Evolutionary conservation across 148 eudicot genomes (phyloP), one percentile per base, ranked within the genome.

Genomic region (Euryodendron excelsum): DNA sequence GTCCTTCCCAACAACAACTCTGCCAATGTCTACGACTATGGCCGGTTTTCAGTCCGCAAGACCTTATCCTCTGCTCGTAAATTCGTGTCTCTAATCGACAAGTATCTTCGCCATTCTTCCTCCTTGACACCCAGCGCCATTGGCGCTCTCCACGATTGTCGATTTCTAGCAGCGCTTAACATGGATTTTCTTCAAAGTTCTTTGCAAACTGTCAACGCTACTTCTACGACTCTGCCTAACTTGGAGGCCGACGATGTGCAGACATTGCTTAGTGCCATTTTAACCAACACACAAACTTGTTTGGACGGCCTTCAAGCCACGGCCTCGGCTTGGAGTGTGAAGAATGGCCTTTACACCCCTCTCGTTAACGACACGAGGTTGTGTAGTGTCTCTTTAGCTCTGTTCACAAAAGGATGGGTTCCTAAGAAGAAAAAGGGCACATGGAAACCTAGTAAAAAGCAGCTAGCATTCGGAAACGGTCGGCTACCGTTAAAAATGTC

Each of bases 241-340:
- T 55, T 69, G 0, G 60, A 81, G 12, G 86, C 94, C 0, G 98
- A 93, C 2, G 89, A 94, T 13, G 83, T 91, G 4, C 91, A 90
- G 64, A 91, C 98, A 0, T 50, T 87, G 28, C 87, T 94, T 0
- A 92, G 97, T 41, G 97, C 93, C 0, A 83, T 88, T 18, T 58
- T 93, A 37, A 94, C 98, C 3, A 93, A 94, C 82, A 85, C 88
- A 0, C 92, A 93, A 59, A 94, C 98, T 0, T 94, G 98, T 75
- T 39, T 88, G 4, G 97, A 94, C 61, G 97, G 98, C 11, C 82
- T 94, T 5, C 83, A 87, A 33, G 80, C 76, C 4, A 83, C 90
- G 1, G 83, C 89, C 17, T 78, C 89, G 0, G 72, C 91, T 0
- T 88, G 91, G 90, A 82, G 84, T 2, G 75, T 88, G 10, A 84